Base-by-base conservation (phyloP, 768 basidiomycete species). In the Porphyrellus cyaneotinctus region DNA sequence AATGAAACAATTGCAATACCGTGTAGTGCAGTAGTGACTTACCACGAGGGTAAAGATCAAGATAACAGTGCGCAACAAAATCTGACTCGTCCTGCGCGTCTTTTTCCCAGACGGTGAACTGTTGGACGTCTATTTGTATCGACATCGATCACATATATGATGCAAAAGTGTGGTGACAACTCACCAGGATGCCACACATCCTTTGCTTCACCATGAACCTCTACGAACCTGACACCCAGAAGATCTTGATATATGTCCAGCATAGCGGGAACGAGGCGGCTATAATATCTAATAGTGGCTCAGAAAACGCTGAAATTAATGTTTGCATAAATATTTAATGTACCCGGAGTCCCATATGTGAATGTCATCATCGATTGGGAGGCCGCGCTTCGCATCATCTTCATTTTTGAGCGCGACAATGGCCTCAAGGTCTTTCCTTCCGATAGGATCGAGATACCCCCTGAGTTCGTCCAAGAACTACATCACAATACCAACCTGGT, bases 41-140 rank as follows among this genome's bases (percentile, higher is more conserved):
- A 88, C 88, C 78, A 22, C 89, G 82, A 53, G 89, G 88, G 75
- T 85, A 91, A 47, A 94, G 77, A 62, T 94, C 91, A 23, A 94
- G 84, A 62, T 90, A 90, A 66, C 87, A 87, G 69, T 89, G 88
- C 0, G 91, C 91, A 18, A 92, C 63, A 61, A 92, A 93, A 18
- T 76, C 85, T 2, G 80, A 75, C 58, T 77, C 81, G 57, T 85
- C 82, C 47, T 78, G 84, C 31, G 85, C 85, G 51, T 81, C 83
- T 45, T 83, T 83, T 60, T 87, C 84, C 91, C 91, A 92, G 10
- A 93, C 88, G 3, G 85, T 73, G 59, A 85, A 94, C 54, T 85
- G 81, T 61, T 90, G 87, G 0, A 89, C 90, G 47, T 94, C 90
- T 83, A 54, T 20, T 37, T 13, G 54, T 20, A 41, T 17, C 2